These are phyloP conservation scores for Digitaria exilis DNA, from an alignment of 202 grass and related monocot species.

Conservation along the genomic window DNA sequence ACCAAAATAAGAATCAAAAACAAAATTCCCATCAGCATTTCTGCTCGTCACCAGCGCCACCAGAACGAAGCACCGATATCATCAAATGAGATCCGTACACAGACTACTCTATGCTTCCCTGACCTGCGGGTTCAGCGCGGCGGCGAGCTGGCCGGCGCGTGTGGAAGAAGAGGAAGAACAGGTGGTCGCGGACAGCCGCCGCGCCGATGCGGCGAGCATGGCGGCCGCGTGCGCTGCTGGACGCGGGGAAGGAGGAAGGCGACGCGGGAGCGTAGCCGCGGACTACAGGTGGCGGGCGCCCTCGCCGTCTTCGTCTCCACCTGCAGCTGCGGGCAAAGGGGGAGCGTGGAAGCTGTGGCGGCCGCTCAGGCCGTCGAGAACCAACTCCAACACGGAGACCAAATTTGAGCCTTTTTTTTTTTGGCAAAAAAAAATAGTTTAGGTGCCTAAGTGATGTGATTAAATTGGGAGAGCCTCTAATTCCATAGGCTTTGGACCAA, in stretches of 20 bases:
- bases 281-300: not conserved
- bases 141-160: conserved; percentile 27
- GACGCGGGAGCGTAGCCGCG: not conserved
- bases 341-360: not conserved
- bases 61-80: not conserved
- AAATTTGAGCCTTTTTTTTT: too few relatives aligned
- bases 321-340: not conserved
- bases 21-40: not conserved
- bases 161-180: conserved; percentile 7
- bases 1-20: not conserved
- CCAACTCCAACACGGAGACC: too few relatives aligned
- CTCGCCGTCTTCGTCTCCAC: not conserved
- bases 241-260: not conserved
- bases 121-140: conserved; percentile 42
- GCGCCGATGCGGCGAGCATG: conserved; percentile 38
- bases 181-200: conserved; percentile 28
- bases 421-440: too few relatives aligned
- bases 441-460: too few relatives aligned
- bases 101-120: not conserved
- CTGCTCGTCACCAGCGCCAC: not conserved
- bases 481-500: too few relatives aligned
- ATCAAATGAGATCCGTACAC: not conserved
- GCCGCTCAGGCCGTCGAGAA: not conserved
- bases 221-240: not conserved
- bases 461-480: too few relatives aligned